Conservation (phyloP, 2,329 filamentous ascomycete genomes). For the Cadophora gregata region DNA sequence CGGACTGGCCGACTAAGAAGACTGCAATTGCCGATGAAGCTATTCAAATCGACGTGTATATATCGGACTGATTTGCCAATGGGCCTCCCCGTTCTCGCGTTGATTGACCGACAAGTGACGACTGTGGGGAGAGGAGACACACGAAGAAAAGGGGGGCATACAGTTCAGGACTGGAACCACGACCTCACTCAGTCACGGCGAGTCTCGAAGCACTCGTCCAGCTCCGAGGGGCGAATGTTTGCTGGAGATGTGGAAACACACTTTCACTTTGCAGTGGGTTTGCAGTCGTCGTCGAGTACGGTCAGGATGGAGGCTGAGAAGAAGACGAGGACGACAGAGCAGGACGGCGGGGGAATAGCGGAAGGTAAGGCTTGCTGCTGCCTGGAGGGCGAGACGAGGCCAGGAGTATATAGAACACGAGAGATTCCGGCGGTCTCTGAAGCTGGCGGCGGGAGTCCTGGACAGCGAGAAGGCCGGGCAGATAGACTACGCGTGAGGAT, state of each 20-base stretch:
- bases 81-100: constrained; percentile 17
- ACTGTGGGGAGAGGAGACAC: constrained; percentile 15
- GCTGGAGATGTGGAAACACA: not conserved
- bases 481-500: constrained; percentile 30
- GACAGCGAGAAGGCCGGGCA: not conserved
- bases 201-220: constrained; percentile 13
- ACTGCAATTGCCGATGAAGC: constrained; percentile 29
- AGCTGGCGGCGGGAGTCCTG: constrained; percentile 11
- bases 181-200: constrained; percentile 12
- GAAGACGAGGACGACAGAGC: constrained; percentile 7
- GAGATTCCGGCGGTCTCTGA: constrained; percentile 18
- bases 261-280: constrained; percentile 1
- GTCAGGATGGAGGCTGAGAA: constrained; percentile 18
- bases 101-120: constrained; percentile 25
- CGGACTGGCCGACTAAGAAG: constrained; percentile 21
- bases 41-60: constrained; percentile 31
- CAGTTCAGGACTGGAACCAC: constrained; percentile 12
- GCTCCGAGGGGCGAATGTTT: constrained; percentile 13
- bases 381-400: constrained; percentile 26
- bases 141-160: constrained; percentile 20
- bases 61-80: constrained; percentile 41
- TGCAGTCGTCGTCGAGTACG: constrained; percentile 13
- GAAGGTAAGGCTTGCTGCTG: constrained; percentile 34
- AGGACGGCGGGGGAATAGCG: constrained; percentile 16
- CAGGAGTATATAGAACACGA: constrained; percentile 33